Evolutionary conservation across 306 rosid species (phyloP), one percentile per base, ranked within the genome.

Genomic region (Lupinus albus): DNA sequence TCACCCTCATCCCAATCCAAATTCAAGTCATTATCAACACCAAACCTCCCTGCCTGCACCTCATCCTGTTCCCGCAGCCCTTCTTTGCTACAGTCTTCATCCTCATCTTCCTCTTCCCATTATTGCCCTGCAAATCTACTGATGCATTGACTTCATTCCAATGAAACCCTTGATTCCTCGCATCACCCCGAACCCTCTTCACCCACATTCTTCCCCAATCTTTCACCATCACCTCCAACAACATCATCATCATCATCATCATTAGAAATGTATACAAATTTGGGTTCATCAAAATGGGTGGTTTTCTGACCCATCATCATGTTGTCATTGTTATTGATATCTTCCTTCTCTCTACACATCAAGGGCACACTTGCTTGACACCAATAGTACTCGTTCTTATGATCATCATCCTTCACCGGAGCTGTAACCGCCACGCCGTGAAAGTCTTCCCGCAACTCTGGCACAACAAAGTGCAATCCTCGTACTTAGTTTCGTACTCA

Each of bases 381-480:
- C 16, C 76, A 68, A 51, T 70, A 74, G 75, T 88, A 88, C 78
- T 78, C 74, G 18, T 64, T 61, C 4, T 25, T 25, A 3, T 25
- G 30, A 25, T 25, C 30, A 42, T 83, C 87, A 11, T 28, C 74
- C 70, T 80, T 73, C 41, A 35, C 39, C 64, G 94, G 96, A 30
- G 82, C 56, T 15, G 8, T 65, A 7, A 91, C 81, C 16, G 81
- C 64, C 30, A 75, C 85, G 49, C 89, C 96, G 14, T 83, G 91
- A 75, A 86, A 88, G 79, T 61, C 13, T 35, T 83, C 55, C 13
- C 6, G 68, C 97, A 88, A 62, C 54, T 39, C 83, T 79, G 82
- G 53, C 97, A 91, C 69, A 70, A 65, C 65, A 91, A 15, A 14
- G 88, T 32, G 57, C 79, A 83, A 14, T 77, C 91, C 53, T 72